Conservation (phyloP, 1,284 basidiomycete species). For the Pascua sp. region DNA sequence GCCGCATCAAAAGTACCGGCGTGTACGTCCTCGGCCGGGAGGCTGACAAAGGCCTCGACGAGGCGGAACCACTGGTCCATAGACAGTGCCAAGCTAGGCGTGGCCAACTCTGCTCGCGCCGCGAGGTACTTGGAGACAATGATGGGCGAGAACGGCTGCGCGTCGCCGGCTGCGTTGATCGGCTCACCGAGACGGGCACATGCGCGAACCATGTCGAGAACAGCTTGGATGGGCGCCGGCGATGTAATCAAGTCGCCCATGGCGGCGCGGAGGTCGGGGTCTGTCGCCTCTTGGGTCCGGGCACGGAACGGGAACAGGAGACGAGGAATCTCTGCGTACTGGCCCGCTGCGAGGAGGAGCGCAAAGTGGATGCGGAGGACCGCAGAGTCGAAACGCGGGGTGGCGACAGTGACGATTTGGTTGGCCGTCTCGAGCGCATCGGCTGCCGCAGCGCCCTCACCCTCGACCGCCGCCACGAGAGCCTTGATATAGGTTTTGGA, state of each 20-base stretch:
- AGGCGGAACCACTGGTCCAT: slow-evolving; percentile 17
- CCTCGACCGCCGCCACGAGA: slow-evolving; percentile 55
- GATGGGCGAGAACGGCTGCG: slow-evolving; percentile 13
- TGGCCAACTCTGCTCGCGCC: slow-evolving; percentile 1
- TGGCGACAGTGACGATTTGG: slow-evolving; percentile 15
- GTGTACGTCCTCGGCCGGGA: slow-evolving; percentile 8
- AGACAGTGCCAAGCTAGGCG: slow-evolving; percentile 2
- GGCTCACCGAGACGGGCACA: slow-evolving; percentile 13
- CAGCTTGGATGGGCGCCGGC: slow-evolving; percentile 10
- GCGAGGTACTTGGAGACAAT: slow-evolving; percentile 24
- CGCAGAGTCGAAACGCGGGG: slow-evolving; percentile 3
- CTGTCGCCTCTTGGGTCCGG: not conserved
- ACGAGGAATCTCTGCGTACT: slow-evolving; percentile 9
- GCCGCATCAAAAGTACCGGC: slow-evolving; percentile 26
- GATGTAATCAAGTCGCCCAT: slow-evolving; percentile 1
- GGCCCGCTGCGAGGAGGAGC: slow-evolving; percentile 10
- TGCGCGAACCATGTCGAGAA: slow-evolving; percentile 17
- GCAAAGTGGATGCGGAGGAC: slow-evolving; percentile 10
- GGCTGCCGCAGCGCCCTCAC: slow-evolving; percentile 41
- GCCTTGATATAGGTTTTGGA: not conserved
- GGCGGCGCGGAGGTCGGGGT: slow-evolving; percentile 1
- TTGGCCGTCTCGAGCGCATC: slow-evolving; percentile 49
- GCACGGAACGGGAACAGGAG: slow-evolving; percentile 6
- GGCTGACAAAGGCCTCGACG: slow-evolving; percentile 6
- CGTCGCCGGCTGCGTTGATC: slow-evolving; percentile 1